A percentile compares a stretch with the other conserved stretches of the same genome.
phyloP scores from a whole-genome alignment of 2,329 filamentous ascomycete genomes.

The Aureobasidium sp. region DNA sequence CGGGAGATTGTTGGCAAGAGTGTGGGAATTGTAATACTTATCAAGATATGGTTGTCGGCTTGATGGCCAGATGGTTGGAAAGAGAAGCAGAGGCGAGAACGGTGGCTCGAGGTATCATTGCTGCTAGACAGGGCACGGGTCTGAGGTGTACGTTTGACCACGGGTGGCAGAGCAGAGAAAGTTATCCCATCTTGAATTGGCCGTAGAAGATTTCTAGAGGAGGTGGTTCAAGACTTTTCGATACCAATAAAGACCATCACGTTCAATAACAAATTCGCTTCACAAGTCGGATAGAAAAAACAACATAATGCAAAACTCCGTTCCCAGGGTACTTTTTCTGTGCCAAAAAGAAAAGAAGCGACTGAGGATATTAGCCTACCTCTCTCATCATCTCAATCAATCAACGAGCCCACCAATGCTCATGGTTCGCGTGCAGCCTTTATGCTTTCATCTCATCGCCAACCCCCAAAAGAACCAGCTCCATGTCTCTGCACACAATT shows the following conservation, averaged over 20 bases:
- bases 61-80: conserved; percentile 13
- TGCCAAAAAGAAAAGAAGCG: neutral
- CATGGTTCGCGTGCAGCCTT: neutral
- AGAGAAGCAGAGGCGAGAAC: conserved; percentile 5
- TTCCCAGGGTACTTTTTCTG: neutral
- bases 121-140: neutral
- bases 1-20: neutral
- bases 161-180: conserved; percentile 10
- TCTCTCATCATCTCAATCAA: neutral
- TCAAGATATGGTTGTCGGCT: neutral
- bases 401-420: neutral
- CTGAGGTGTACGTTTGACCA: conserved; percentile 9
- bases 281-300: neutral
- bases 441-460: neutral
- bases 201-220: neutral
- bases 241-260: no score
- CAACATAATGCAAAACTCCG: neutral
- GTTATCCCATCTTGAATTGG: conserved; percentile 5
- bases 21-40: neutral
- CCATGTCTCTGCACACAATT: conserved; percentile 24
- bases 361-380: neutral
- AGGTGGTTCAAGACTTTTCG: no score
- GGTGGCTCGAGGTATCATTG: neutral
- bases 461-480: neutral
- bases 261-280: neutral